Evolutionary conservation across 2,329 filamentous ascomycete species (phyloP), one percentile per base, ranked within the genome.

Genomic region (Lachnellula hyalina): DNA sequence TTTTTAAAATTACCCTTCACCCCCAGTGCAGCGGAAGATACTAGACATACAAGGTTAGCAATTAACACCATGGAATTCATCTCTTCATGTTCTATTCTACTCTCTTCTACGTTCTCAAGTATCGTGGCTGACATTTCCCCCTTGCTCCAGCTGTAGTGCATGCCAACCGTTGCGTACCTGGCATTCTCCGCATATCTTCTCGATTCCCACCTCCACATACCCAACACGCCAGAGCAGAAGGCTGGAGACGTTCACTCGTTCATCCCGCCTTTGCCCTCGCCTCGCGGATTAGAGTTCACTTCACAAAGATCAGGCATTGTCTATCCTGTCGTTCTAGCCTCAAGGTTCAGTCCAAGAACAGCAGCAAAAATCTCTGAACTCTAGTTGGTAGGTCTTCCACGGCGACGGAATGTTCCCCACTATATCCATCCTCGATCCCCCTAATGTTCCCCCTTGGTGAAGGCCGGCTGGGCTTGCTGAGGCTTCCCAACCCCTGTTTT

Each of bases 161-260:
- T 70, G 65, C 67, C 67, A 67, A 66, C 56, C 47, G 59, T 67
- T 63, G 60, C 63, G 53, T 63, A 65, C 53, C 53, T 59, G 51
- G 54, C 61, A 65, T 67, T 67, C 66, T 65, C 61, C 58, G 47
- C 52, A 49, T 51, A 45, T 51, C 52, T 55, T 54, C 45, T 54
- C 54, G 49, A 51, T 53, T 58, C 61, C 45, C 41, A 55, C 54
- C 41, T 51, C 52, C 57, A 47, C 55, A 56, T 49, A 58, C 50
- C 42, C 55, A 52, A 58, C 23, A 25, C 49, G 44, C 55, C 54
- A 55, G 47, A 57, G 58, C 53, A 56, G 23, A 58, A 65, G 63
- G 66, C 61, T 62, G 67, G 68, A 70, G 66, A 68, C 68, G 67
- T 70, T 70, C 61, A 68, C 66, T 70, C 67, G 68, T 69, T 68